Conservation (phyloP, 164 flowering plant genomes). For the Cinnamomum micranthum region DNA sequence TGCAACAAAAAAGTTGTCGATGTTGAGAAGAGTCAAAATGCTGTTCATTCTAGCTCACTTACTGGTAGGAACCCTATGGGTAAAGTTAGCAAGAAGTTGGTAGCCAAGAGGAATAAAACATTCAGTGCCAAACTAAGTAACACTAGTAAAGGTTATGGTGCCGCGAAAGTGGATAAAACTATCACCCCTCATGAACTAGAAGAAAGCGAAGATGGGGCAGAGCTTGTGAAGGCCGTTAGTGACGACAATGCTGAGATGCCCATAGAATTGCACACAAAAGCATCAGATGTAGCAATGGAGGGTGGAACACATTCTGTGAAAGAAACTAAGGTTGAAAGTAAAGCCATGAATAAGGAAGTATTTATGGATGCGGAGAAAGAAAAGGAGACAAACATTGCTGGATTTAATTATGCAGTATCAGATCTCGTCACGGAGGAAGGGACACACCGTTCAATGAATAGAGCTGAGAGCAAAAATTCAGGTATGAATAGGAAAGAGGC, state of each 20-base stretch:
- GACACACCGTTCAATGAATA: neutral
- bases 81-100: conserved; percentile 31
- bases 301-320: neutral
- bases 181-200: conserved; percentile 11
- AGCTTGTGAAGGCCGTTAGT: conserved; percentile 3
- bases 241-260: conserved; percentile 11
- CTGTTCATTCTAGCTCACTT: conserved; percentile 10
- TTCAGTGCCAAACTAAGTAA: conserved; percentile 33
- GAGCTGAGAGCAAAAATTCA: neutral
- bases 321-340: neutral
- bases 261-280: neutral
- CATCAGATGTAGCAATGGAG: neutral
- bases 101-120: conserved; percentile 41
- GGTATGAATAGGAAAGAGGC: neutral
- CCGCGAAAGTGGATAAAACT: conserved; percentile 23
- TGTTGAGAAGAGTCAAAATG: conserved; percentile 13
- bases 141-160: conserved; percentile 32
- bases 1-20: conserved; percentile 9
- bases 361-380: neutral
- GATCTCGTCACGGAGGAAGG: conserved; percentile 3
- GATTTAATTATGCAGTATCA: neutral
- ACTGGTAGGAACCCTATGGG: conserved; percentile 23
- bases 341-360: neutral
- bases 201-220: conserved; percentile 16
- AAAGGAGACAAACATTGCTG: neutral